phyloP scores from a whole-genome alignment of 106 monocot genomes.

The Dioscorea zingiberensis region DNA sequence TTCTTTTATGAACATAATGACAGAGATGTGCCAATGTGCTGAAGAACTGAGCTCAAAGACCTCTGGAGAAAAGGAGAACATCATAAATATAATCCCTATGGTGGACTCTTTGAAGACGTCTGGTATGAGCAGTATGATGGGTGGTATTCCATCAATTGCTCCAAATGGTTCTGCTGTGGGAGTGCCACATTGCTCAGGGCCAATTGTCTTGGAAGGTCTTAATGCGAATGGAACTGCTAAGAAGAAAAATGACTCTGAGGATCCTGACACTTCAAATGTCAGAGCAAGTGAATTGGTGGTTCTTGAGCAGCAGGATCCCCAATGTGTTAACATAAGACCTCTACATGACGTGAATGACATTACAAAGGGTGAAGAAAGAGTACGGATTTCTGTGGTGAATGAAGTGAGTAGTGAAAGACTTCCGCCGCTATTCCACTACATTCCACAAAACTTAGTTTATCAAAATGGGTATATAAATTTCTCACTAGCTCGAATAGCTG shows the following conservation, averaged over 20 bases:
- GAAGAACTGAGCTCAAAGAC: slow-evolving; percentile 28
- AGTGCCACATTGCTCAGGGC: neutral
- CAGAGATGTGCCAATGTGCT: slow-evolving; percentile 36
- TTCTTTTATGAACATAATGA: slow-evolving; percentile 42
- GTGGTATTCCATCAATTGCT: neutral
- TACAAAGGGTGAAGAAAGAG: slow-evolving; percentile 66
- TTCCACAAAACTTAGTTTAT: slow-evolving; percentile 53
- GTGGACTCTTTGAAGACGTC: slow-evolving; percentile 27
- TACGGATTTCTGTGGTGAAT: slow-evolving; percentile 44
- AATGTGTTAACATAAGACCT: slow-evolving; percentile 28
- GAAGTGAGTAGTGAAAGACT: slow-evolving; percentile 25
- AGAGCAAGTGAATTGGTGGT: slow-evolving; percentile 22
- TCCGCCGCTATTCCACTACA: slow-evolving; percentile 58
- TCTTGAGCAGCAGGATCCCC: slow-evolving; percentile 11
- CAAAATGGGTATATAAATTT: slow-evolving; percentile 75
- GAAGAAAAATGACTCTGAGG: neutral
- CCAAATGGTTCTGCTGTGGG: neutral
- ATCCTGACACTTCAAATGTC: neutral
- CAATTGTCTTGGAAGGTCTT: too few species aligned
- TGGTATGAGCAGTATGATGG: neutral
- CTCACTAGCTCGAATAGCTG: slow-evolving; percentile 84
- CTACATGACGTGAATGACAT: slow-evolving; percentile 62
- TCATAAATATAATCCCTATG: slow-evolving; percentile 18
- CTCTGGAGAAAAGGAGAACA: slow-evolving; percentile 8
- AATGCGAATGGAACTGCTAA: too few species aligned